phyloP scores from a whole-genome alignment of 2,329 filamentous ascomycete genomes.

The Colletotrichum melonis region DNA sequence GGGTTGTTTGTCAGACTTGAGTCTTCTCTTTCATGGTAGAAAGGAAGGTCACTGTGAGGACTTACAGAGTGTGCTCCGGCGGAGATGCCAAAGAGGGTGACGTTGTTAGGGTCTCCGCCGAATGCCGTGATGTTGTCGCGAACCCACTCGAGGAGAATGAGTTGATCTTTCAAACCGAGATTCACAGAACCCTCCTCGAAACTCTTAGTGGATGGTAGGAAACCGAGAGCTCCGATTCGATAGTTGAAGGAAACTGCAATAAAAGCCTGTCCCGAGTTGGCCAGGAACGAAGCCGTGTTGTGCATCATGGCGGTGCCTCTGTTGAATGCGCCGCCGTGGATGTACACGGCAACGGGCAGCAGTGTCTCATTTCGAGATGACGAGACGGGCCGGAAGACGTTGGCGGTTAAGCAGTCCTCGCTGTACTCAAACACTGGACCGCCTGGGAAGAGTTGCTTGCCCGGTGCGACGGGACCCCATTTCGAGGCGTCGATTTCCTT shows the following conservation, averaged over 20 bases:
- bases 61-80: constrained; percentile 71
- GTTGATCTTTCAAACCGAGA: constrained; percentile 72
- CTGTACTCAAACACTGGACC: constrained; percentile 43
- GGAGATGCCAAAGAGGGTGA: constrained; percentile 71
- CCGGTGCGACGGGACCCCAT: constrained; percentile 53
- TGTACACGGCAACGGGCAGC: constrained; percentile 65
- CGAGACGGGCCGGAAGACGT: constrained; percentile 58
- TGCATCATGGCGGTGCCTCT: constrained; percentile 63
- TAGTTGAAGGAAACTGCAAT: constrained; percentile 72
- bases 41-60: neutral
- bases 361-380: neutral
- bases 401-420: constrained; percentile 66
- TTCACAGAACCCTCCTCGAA: constrained; percentile 69
- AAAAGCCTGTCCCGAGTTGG: constrained; percentile 64
- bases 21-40: too few species aligned
- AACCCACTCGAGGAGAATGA: constrained; percentile 70
- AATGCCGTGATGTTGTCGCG: constrained; percentile 68
- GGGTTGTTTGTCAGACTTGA: constrained; percentile 6
- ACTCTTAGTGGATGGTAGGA: constrained; percentile 68
- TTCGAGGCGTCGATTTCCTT: constrained; percentile 46
- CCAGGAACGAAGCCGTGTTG: constrained; percentile 71
- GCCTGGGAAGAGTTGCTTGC: constrained; percentile 39
- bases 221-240: constrained; percentile 75
- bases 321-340: constrained; percentile 75
- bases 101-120: constrained; percentile 67